Base-by-base conservation (phyloP, 225 moss, liverwort and hornwort species). In the Climacium dendroides region DNA sequence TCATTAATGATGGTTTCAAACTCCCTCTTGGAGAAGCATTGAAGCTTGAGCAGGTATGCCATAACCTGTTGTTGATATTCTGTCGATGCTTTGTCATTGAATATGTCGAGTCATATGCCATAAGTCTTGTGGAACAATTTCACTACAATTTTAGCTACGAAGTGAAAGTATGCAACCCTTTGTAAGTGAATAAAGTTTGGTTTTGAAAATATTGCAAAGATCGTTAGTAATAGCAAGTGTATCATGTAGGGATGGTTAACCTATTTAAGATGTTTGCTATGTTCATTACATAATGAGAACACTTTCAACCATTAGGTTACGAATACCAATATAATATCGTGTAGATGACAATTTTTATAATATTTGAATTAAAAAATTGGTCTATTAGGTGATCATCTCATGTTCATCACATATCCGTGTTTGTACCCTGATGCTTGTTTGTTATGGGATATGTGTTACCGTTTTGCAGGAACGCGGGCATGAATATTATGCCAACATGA, bases 11-110 rank as follows among this genome's bases (percentile, higher is more conserved):
- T 64, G 98, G 98, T 85, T 88, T 87, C 26, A 95, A 93, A 66
- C 91, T 99, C 11, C 91, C 98, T 86, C 90, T 97, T 55, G 95
- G 96, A 58, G 95, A 96, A 83, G 98, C 92, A 41, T 89, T 97
- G 54, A 90, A 87, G 57, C 94, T 99, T 60, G 98, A 99, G 89
- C 94, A 94, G 98, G 98, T 97, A 90, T 71, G 47, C 23, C 72
- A 30, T n/a, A n/a, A n/a, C n/a, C n/a, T n/a, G n/a, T 60, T 53
- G 45, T 45, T 84, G 52, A 55, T 86, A 32, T 74, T 74, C 37
- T 85, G 20, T 43, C 41, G n/a, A 69, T 62, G 76, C 62, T 71
- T 81, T 85, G 39, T 23, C 57, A 71, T 59, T 59, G 70, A 35
- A 70, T 71, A 30, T 47, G 76, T 71, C 24, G 32, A 45, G 8